These are phyloP conservation scores for Plasmodium vivax DNA, from an alignment of 169 alveolate species.

Conservation along the genomic window DNA sequence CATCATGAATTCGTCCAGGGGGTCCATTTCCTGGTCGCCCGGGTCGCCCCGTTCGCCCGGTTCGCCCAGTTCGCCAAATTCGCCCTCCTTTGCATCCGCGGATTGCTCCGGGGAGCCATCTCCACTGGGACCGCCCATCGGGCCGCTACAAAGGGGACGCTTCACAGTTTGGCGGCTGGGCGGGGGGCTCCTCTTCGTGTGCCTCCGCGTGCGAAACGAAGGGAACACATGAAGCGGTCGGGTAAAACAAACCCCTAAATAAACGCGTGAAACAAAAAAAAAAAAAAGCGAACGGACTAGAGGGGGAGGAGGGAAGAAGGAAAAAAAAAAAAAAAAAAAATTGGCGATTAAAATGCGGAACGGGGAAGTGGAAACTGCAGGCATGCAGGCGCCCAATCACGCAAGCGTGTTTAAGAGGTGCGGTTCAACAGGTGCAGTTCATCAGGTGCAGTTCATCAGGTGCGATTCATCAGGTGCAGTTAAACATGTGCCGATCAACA, in stretches of 20 bases:
- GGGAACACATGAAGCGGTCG: not conserved
- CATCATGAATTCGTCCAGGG: conserved; percentile 68
- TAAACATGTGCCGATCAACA: no score
- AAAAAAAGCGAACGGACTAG: not conserved
- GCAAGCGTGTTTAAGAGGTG: not conserved
- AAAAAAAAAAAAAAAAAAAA: not conserved
- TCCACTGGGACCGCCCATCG: conserved; percentile 30
- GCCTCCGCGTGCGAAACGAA: not conserved
- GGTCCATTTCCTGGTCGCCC: conserved; percentile 29
- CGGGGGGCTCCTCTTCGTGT: not conserved
- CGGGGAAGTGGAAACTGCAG: not conserved
- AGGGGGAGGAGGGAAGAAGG: not conserved
- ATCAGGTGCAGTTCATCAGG: no score
- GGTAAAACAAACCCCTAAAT: not conserved
- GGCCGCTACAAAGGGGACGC: not conserved
- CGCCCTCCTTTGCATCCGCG: not conserved
- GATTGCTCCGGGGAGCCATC: conserved; percentile 23
- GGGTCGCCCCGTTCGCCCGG: not conserved
- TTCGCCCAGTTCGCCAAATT: not conserved
- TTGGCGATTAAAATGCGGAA: not conserved
- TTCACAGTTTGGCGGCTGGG: not conserved
- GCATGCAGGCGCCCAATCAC: not conserved
- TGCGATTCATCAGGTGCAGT: no score
- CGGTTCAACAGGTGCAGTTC: not conserved
- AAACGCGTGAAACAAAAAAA: not conserved